Evolutionary conservation across 257 asterid species (phyloP), one percentile per base, ranked within the genome.

Genomic region (Gentiana dahurica): DNA sequence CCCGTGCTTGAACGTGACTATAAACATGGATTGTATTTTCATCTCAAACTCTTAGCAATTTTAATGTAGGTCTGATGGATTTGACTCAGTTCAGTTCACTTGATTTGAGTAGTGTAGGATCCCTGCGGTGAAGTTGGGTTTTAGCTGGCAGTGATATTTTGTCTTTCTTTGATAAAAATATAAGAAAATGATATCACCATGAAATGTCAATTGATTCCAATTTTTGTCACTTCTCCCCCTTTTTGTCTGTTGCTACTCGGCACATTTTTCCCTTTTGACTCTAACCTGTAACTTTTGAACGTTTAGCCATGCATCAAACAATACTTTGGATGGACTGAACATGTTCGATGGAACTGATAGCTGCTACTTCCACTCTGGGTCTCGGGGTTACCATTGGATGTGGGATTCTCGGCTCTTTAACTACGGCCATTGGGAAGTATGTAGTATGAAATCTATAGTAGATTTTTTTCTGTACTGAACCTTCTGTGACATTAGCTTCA

Each of bases 371-470:
- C 99, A 92, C 83, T 81, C 99, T 71, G 97, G 95, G 61, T 35
- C 86, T 13, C 86, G 86, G 37, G 99, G 99, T 63, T 77, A 92
- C 73, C 99, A 92, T 64, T 88, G 95, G 97, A 77, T 92, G 86
- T 92, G 99, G 99, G 99, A 88, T 71, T 92, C 99, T 68, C 94
- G 97, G 37, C 95, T 88, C 79, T 92, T 92, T 76, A 92, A 92
- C 83, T 92, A 92, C 70, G 99, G 99, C 43, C 78, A 85, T 56
- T 92, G 99, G 99, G 99, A 92, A 79, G 99, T 92, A 85, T 60
- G 95, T 83, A 51, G 9, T 49, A 49, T 36, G 46, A 5, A 34
- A 63, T 58, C 36, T 58, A 4, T 2, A 2, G 36, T 0, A 9
- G 15, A 54, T 9, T 57, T 43, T 24, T 52, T 13, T 34, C 37